Conservation (phyloP, 495 filamentous ascomycete species). For the Xanthoparmelia taractica region DNA sequence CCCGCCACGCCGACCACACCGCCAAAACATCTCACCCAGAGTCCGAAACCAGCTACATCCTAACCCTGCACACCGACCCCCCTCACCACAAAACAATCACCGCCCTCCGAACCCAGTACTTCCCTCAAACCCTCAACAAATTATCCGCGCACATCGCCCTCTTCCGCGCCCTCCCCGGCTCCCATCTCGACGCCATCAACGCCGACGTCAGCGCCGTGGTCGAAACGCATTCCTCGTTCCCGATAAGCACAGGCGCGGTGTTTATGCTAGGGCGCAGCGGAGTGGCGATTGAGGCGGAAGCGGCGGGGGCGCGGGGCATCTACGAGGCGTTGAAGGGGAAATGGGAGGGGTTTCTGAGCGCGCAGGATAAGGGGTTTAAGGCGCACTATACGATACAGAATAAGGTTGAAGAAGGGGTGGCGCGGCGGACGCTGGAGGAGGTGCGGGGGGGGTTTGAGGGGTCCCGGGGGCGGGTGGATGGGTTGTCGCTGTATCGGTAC, state of each 20-base stretch:
- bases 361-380: conserved; percentile 27
- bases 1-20: no score
- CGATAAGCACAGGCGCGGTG: conserved; percentile 17
- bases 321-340: conserved; percentile 20
- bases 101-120: no score
- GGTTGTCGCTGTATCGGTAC: conserved; percentile 28
- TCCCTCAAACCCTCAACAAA: no score
- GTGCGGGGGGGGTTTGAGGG: conserved; percentile 18
- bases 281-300: conserved; percentile 22
- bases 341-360: conserved; percentile 29
- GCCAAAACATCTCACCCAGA: no score
- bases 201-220: conserved; percentile 17
- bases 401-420: conserved; percentile 26
- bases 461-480: conserved; percentile 22
- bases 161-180: no score
- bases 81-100: no score
- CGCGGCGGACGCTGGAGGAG: conserved; percentile 20
- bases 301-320: conserved; percentile 9
- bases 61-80: no score
- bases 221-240: conserved; percentile 14
- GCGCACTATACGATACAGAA: conserved; percentile 32
- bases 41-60: no score
- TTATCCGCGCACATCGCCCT: no score
- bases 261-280: conserved; percentile 24
- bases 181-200: conserved; percentile 12